phyloP scores from a whole-genome alignment of 2,329 filamentous ascomycete species.

The Trichoderma aggressivum region DNA sequence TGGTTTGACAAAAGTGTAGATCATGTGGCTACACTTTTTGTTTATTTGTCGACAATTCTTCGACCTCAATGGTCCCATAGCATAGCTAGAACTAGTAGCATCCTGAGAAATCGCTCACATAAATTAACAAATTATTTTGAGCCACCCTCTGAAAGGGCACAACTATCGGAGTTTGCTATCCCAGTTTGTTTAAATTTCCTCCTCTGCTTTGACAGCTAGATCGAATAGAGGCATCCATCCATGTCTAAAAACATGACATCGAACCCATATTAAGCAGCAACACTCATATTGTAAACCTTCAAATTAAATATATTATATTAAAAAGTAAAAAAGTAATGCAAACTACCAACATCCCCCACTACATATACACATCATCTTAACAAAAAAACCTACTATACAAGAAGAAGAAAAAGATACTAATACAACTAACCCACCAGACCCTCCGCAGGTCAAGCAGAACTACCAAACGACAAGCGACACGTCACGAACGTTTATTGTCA shows the following conservation, averaged over 20 bases:
- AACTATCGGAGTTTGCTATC: not conserved
- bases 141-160: not conserved
- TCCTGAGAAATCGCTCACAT: not conserved
- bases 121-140: not conserved
- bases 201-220: not conserved
- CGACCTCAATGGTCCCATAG: not conserved
- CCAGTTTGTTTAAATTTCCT: not conserved
- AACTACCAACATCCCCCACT: not conserved
- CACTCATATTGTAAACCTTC: not conserved
- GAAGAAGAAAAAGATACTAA: not conserved
- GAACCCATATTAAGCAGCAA: not conserved
- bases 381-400: not conserved
- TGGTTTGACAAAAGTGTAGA: not conserved
- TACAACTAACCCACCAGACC: slow-evolving; percentile 7
- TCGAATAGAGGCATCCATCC: not conserved
- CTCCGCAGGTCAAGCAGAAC: not conserved
- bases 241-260: not conserved
- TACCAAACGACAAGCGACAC: not conserved
- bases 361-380: not conserved
- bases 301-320: not conserved
- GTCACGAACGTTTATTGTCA: slow-evolving; percentile 13
- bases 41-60: not conserved
- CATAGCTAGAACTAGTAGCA: not conserved
- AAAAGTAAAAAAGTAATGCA: not conserved
- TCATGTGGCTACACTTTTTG: not conserved